A percentile compares a stretch with the other conserved stretches of the same genome.
Conservation (phyloP, 2,329 filamentous ascomycete genomes). For the Sphaerulina vaccinii region DNA sequence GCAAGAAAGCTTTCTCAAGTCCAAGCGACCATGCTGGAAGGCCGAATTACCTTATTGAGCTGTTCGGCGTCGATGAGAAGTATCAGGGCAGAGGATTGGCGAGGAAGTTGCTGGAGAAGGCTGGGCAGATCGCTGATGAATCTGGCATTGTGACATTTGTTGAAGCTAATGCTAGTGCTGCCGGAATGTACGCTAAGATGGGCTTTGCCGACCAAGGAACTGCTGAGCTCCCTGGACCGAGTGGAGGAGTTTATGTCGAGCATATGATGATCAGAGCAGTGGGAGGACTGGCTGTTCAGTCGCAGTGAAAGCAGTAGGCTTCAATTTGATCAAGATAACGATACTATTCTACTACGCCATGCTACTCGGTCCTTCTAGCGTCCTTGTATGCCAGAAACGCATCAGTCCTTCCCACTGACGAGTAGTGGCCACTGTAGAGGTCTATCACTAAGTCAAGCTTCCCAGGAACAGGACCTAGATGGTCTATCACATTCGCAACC, state of each 20-base stretch:
- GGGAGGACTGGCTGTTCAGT: too few species aligned
- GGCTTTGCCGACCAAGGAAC: constrained; percentile 15
- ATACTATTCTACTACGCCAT: too few species aligned
- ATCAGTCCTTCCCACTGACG: too few species aligned
- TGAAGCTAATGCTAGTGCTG: constrained; percentile 27
- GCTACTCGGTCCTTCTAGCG: too few species aligned
- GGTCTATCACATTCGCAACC: too few species aligned
- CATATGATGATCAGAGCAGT: constrained; percentile 11
- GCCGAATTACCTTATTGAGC: constrained; percentile 20
- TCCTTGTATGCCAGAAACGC: too few species aligned
- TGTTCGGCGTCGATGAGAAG: constrained; percentile 30
- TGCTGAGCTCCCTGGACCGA: constrained; percentile 9
- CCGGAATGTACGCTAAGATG: constrained; percentile 20
- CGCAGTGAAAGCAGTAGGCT: too few species aligned
- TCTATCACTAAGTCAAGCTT: too few species aligned
- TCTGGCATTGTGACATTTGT: constrained; percentile 25
- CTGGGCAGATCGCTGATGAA: constrained; percentile 28
- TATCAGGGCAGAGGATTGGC: constrained; percentile 26
- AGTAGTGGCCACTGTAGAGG: too few species aligned
- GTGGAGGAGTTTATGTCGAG: constrained; percentile 14
- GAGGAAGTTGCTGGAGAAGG: constrained; percentile 22
- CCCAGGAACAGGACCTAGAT: too few species aligned
- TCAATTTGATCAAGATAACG: too few species aligned
- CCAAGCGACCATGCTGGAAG: background rate
- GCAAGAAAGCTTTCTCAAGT: constrained; percentile 1